Percentiles rank a stretch among this genome's conserved stretches.
Conservation (phyloP, 306 rosid genomes). For the Lupinus albus region DNA sequence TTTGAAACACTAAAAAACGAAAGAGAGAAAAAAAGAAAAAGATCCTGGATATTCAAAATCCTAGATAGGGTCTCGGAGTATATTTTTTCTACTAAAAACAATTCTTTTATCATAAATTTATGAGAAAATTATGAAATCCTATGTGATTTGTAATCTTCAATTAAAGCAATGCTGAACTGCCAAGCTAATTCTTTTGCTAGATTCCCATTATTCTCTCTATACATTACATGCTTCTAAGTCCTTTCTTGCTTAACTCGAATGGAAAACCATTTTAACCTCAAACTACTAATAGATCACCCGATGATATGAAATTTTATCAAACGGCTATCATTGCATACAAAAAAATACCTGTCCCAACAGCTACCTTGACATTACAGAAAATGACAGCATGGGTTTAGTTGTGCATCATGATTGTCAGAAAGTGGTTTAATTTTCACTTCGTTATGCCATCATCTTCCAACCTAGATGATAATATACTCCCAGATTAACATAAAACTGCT, state of each 20-base stretch:
- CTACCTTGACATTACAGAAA: conserved; percentile 29
- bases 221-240: conserved; percentile 2
- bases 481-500: conserved; percentile 13
- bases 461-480: conserved; percentile 6
- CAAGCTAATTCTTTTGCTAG: background rate
- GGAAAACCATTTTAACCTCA: conserved; percentile 11
- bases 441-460: conserved; percentile 14
- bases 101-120: background rate
- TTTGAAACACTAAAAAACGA: background rate
- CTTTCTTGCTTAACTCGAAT: conserved; percentile 5
- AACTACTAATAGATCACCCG: conserved; percentile 26
- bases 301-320: conserved; percentile 27
- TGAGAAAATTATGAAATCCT: background rate
- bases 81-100: conserved; percentile 1
- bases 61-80: background rate
- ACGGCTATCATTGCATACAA: conserved; percentile 6
- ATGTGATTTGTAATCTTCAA: conserved; percentile 11
- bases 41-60: background rate
- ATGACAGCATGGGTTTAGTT: conserved; percentile 26
- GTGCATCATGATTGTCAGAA: conserved; percentile 30
- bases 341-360: conserved; percentile 13
- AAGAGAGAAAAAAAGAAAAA: background rate
- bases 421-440: conserved; percentile 36
- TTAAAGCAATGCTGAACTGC: conserved; percentile 7
- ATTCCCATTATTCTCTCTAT: conserved; percentile 19